Base-by-base conservation (phyloP, 2,329 filamentous ascomycete genomes). In the Teratosphaeria gauchensis region DNA sequence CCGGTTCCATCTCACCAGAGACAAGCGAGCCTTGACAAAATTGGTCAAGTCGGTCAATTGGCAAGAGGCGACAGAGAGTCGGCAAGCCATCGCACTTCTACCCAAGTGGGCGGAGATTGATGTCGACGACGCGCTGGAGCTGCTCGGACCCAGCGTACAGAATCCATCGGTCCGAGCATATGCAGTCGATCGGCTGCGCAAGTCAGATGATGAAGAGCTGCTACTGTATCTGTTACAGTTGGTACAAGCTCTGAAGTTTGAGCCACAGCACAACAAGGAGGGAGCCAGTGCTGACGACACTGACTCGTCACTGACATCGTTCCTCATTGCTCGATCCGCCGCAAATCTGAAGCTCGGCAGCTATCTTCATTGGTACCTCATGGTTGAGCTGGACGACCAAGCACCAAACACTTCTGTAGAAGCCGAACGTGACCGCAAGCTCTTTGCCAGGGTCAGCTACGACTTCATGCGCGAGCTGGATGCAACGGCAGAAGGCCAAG, bases 41-140 rank as follows among this genome's bases (percentile, higher is more conserved):
- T 95, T 99, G 66, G 90, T 97, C 72, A 99, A 97, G 73, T 96
- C 92, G 0, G 92, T 96, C 46, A 92, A 95, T 65, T 99, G 94
- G 92, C 84, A 84, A 55, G 92, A 96, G 71, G 82, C 84, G 53
- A 84, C 85, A 61, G 92, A 99, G 77, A 86, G 89, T 3, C 87
- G 89, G 60, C 91, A 96, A 75, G 92, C 92, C 5, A 89, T 94
- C 28, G 90, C 95, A 61, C 84, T 99, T 4, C 81, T 99, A 19
- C 85, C 88, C 0, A 92, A 92, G 66, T 99, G 94, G 94, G 95
- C 89, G 0, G 90, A 95, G 64, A 96, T 99, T 59, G 94, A 97
- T 69, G 87, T 99, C 4, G 95, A 99, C 67, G 94, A 97, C 76
- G 94, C 92, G 19, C 81, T 99, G 52, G 94, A 99, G 73, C 80